phyloP scores from a whole-genome alignment of 768 basidiomycete genomes.

The Lyophyllum semitale region DNA sequence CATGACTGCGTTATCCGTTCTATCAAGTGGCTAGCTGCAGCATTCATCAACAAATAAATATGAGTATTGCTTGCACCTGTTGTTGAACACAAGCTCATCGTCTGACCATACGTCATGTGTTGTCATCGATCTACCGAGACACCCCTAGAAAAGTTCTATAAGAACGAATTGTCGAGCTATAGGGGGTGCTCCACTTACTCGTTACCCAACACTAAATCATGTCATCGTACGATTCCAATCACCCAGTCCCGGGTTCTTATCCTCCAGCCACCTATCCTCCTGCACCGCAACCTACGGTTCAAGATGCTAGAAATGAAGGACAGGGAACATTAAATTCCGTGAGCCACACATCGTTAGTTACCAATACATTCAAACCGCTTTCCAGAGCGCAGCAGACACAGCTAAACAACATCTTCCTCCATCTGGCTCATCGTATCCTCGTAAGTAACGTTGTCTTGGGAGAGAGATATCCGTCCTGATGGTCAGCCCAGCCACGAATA shows the following conservation, averaged over 20 bases:
- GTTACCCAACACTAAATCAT: no score
- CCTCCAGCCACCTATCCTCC: neutral
- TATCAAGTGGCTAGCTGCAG: no score
- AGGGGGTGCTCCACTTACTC: no score
- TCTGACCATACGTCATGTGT: no score
- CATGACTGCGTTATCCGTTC: no score
- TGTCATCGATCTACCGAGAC: no score
- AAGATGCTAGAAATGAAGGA: neutral
- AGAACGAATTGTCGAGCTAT: no score
- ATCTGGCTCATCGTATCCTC: conserved; percentile 6
- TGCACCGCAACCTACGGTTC: neutral
- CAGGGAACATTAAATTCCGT: neutral
- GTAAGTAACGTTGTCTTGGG: neutral
- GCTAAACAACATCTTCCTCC: conserved; percentile 14
- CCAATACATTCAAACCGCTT: neutral
- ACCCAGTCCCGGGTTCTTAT: neutral
- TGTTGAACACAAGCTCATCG: no score
- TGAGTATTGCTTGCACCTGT: no score
- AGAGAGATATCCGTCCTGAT: neutral
- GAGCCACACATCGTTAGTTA: neutral
- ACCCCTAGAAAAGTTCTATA: no score
- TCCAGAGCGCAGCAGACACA: conserved; percentile 7
- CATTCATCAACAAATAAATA: no score
- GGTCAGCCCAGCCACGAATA: neutral
- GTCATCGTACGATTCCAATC: no score